Percentiles rank a stretch among this genome's conserved stretches.
These are phyloP conservation scores for Kwoniella bestiolae DNA, from an alignment of 768 basidiomycete species.

Conservation along the genomic window DNA sequence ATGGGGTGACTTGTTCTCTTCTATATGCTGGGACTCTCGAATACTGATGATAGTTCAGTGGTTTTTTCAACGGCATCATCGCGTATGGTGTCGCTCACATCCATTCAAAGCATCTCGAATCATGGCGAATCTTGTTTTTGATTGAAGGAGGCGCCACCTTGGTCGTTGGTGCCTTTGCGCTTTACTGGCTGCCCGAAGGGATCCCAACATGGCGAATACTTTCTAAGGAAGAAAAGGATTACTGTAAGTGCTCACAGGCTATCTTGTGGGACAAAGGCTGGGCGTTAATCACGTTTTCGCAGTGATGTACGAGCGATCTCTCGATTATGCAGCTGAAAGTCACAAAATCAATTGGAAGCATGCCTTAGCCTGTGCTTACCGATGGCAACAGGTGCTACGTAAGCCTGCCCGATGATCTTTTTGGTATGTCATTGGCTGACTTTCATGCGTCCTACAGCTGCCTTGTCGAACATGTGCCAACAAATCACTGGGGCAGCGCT, in stretches of 20 bases:
- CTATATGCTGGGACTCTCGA: background rate
- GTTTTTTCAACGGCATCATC: conserved; percentile 33
- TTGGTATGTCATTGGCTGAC: background rate
- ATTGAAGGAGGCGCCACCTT: conserved; percentile 54
- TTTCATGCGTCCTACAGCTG: background rate
- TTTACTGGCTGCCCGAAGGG: conserved; percentile 23
- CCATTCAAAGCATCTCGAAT: conserved; percentile 42
- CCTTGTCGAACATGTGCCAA: conserved; percentile 20
- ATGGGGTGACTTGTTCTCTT: background rate
- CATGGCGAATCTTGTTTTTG: conserved; percentile 30
- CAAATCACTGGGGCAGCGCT: conserved; percentile 34
- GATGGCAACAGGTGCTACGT: conserved; percentile 33
- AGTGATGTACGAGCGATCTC: conserved; percentile 18
- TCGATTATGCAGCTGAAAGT: conserved; percentile 18
- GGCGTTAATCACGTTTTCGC: background rate
- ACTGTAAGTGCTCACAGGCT: conserved; percentile 1
- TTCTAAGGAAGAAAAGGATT: conserved; percentile 31
- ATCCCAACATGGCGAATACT: conserved; percentile 52
- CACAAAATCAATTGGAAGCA: conserved; percentile 39
- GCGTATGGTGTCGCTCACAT: conserved; percentile 26
- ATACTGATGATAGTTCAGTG: too few relatives aligned
- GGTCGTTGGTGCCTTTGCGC: conserved; percentile 8
- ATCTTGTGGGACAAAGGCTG: background rate
- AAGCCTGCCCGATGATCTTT: background rate
- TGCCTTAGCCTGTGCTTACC: conserved; percentile 11